Base-by-base conservation (phyloP, 441 rosid genomes). In the Pelargonium hybrid region DNA sequence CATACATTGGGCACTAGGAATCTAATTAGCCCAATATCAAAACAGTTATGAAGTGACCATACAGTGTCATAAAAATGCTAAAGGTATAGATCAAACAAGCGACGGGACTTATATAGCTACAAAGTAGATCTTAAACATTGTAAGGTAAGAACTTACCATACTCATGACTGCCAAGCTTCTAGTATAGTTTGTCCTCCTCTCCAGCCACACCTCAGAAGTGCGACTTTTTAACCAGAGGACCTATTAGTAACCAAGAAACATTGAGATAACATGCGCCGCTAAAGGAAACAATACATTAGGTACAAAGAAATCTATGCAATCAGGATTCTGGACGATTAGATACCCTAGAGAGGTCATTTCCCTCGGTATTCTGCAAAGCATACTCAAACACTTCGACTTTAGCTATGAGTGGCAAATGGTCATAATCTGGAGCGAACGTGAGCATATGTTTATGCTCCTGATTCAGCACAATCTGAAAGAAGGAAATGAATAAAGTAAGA, bases 151-250 rank as follows among this genome's bases (percentile, higher is more conserved):
- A 45, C 87, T 71, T 89, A 94, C 98, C 99, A 92, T 95, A 84
- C 99, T 95, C 98, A 92, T 92, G 76, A 95, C 97, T 13, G 98
- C 99, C 81, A 91, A 87, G 76, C 99, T 95, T 85, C 99, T 84
- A 21, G 96, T 95, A 71, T 92, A 95, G 81, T 92, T 95, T 69
- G 99, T 90, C 83, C 98, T 87, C 81, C 98, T 90, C 80, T 95
- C 99, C 47, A 95, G 87, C 99, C 99, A 95, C 37, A 89, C 90
- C 84, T 92, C 99, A 71, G 99, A 92, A 43, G 97, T 90, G 69
- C 96, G 95, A 82, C 99, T 95, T 84, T 95, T 95, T 75, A 95
- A 83, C 98, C 99, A 95, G 73, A 95, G 98, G 79, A 95, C 98
- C 99, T 95, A 81, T 59, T 69, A 78, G 76, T 75, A 78, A 67